Evolutionary conservation across 371 early-diverging fungal genomes (phyloP).

Genomic region (Nematocida sp.): DNA sequence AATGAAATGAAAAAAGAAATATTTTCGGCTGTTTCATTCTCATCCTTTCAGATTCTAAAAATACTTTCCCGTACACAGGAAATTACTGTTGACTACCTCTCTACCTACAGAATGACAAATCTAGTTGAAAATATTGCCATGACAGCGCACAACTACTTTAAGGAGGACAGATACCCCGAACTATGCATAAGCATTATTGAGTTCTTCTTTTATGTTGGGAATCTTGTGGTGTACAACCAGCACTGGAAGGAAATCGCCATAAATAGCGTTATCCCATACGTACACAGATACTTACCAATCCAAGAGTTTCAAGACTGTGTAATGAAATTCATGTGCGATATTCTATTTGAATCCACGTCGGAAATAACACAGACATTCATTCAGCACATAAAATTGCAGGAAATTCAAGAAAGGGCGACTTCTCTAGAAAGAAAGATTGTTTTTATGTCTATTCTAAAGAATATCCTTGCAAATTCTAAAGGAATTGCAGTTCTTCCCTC

Average conservation of each 20-base stretch:
- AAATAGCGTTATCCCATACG: slow-evolving; percentile 2
- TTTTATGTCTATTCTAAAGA: slow-evolving; percentile 16
- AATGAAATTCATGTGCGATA: slow-evolving; percentile 24
- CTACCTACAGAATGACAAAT: slow-evolving; percentile 36
- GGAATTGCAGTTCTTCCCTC: neutral
- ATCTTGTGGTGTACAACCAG: slow-evolving; percentile 14
- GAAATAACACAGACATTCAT: neutral
- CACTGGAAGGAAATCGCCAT: slow-evolving; percentile 45
- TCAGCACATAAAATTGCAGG: neutral
- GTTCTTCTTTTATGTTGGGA: slow-evolving; percentile 31
- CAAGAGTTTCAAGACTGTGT: neutral
- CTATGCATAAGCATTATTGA: neutral
- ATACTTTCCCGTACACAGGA: slow-evolving; percentile 10
- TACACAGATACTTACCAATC: slow-evolving; percentile 3
- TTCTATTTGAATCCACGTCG: slow-evolving; percentile 39
- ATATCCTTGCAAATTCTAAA: neutral
- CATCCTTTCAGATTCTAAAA: slow-evolving; percentile 14
- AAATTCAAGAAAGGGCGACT: neutral
- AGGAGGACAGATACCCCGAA: slow-evolving; percentile 4
- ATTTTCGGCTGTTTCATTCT: slow-evolving; percentile 33
- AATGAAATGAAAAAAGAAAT: slow-evolving; percentile 12
- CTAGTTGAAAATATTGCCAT: slow-evolving; percentile 23
- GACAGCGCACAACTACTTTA: neutral
- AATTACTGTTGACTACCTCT: slow-evolving; percentile 3
- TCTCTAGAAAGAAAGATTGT: neutral